Conservation (phyloP, 208 protist genomes). For the Porcisia deanei region DNA sequence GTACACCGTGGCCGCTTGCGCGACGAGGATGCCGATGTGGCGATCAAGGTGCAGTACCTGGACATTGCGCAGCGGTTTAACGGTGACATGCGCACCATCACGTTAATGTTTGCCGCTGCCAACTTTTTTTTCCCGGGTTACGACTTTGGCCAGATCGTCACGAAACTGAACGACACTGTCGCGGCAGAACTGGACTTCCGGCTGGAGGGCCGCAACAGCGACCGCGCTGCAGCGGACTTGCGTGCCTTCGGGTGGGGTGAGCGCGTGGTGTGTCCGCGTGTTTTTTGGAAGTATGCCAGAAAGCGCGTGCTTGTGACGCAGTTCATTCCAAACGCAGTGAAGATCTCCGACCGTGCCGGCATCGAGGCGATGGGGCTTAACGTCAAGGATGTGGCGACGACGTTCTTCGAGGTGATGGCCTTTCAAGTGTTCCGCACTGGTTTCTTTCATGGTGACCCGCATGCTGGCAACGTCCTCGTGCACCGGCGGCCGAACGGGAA, state of each 20-base stretch:
- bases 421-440: slow-evolving; percentile 94
- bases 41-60: slow-evolving; percentile 96
- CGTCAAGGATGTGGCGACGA: slow-evolving; percentile 52
- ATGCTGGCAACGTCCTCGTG: slow-evolving; percentile 95
- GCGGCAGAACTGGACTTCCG: slow-evolving; percentile 94
- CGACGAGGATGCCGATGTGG: slow-evolving; percentile 80
- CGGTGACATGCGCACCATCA: slow-evolving; percentile 91
- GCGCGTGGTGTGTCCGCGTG: slow-evolving; percentile 63
- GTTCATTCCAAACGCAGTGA: slow-evolving; percentile 68
- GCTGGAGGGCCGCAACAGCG: slow-evolving; percentile 91
- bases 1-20: slow-evolving; percentile 78
- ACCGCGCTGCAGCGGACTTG: slow-evolving; percentile 77
- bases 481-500: slow-evolving; percentile 49
- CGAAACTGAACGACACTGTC: slow-evolving; percentile 88
- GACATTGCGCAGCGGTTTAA: slow-evolving; percentile 83
- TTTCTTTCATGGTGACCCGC: slow-evolving; percentile 95
- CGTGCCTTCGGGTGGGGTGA: slow-evolving; percentile 66
- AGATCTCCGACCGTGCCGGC: slow-evolving; percentile 72
- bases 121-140: slow-evolving; percentile 86
- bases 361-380: slow-evolving; percentile 65
- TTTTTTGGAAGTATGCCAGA: slow-evolving; percentile 68
- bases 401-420: slow-evolving; percentile 88
- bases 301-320: slow-evolving; percentile 73
- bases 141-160: slow-evolving; percentile 85
- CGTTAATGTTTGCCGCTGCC: slow-evolving; percentile 62